phyloP scores from a whole-genome alignment of 176 grass and related monocot genomes.

The Oryza glumipatula region DNA sequence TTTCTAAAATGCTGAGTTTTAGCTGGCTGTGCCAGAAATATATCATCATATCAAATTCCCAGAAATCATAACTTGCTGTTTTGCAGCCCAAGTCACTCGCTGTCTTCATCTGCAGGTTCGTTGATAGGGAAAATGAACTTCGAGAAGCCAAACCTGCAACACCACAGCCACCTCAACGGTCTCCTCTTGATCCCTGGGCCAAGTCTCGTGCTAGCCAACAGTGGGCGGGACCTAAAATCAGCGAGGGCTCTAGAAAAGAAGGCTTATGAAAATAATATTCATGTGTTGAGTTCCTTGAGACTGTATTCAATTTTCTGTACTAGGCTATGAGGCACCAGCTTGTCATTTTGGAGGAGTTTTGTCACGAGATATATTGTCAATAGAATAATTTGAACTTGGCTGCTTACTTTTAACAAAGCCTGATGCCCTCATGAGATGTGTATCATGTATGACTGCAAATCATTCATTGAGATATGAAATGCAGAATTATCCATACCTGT shows the following conservation, averaged over 20 bases:
- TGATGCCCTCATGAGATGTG: neutral
- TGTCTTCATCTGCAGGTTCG: slow-evolving; percentile 54
- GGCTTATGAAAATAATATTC: slow-evolving; percentile 45
- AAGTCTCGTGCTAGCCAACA: slow-evolving; percentile 70
- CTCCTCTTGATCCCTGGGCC: slow-evolving; percentile 82
- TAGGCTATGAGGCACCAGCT: neutral
- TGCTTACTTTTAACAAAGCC: neutral
- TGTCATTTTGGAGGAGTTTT: slow-evolving; percentile 27
- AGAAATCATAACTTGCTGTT: neutral
- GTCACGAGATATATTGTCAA: slow-evolving; percentile 29
- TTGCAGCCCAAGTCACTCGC: neutral
- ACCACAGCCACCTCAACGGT: slow-evolving; percentile 56
- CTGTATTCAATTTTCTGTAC: neutral
- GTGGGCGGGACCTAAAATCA: slow-evolving; percentile 74
- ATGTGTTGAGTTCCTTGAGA: neutral
- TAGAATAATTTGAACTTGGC: slow-evolving; percentile 51
- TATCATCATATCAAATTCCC: neutral
- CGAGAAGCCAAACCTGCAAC: slow-evolving; percentile 77
- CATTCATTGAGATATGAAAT: neutral
- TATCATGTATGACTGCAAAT: slow-evolving; percentile 9
- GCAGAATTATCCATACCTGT: neutral
- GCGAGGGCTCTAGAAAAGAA: slow-evolving; percentile 49
- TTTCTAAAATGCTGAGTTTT: neutral
- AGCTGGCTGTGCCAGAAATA: neutral
- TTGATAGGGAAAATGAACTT: slow-evolving; percentile 93